A percentile compares a stretch with the other conserved stretches of the same genome.
Conservation (phyloP, 768 basidiomycete genomes). For the Boletus sp. region DNA sequence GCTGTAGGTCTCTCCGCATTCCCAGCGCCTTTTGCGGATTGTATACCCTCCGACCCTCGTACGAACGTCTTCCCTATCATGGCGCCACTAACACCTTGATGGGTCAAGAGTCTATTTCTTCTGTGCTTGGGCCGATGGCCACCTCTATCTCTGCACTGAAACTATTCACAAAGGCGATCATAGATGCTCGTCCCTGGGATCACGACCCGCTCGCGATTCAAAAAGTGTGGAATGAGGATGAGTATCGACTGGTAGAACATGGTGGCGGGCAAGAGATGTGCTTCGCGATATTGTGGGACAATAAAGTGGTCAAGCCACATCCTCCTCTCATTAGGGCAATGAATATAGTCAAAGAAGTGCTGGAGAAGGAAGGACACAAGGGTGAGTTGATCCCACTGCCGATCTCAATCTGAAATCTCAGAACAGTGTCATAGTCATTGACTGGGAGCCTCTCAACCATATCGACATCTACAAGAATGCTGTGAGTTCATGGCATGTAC, state of each 20-base stretch:
- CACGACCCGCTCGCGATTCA: slow-evolving; percentile 59
- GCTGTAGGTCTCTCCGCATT: slow-evolving; percentile 64
- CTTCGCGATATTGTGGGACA: slow-evolving; percentile 67
- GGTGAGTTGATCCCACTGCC: slow-evolving; percentile 37
- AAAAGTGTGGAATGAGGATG: slow-evolving; percentile 60
- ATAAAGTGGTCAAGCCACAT: slow-evolving; percentile 56
- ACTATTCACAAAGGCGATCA: slow-evolving; percentile 47
- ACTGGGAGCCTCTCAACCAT: slow-evolving; percentile 65
- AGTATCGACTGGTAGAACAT: slow-evolving; percentile 60
- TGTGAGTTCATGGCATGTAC: slow-evolving; percentile 4
- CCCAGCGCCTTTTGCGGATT: slow-evolving; percentile 68
- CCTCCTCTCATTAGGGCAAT: slow-evolving; percentile 67
- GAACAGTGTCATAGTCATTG: slow-evolving; percentile 40
- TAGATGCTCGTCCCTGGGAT: slow-evolving; percentile 53
- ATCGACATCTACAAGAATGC: slow-evolving; percentile 31
- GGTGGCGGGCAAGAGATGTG: slow-evolving; percentile 51
- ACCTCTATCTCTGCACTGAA: slow-evolving; percentile 61
- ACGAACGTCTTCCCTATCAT: slow-evolving; percentile 66
- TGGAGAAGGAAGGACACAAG: slow-evolving; percentile 64
- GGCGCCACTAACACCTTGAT: slow-evolving; percentile 63
- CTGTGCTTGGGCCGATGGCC: slow-evolving; percentile 74
- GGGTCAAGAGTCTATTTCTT: slow-evolving; percentile 71
- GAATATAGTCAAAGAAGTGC: slow-evolving; percentile 53
- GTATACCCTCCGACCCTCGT: slow-evolving; percentile 75
- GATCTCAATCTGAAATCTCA: slow-evolving; percentile 1